Conservation (phyloP, 768 basidiomycete genomes). For the Amanita pseudoporphyria region DNA sequence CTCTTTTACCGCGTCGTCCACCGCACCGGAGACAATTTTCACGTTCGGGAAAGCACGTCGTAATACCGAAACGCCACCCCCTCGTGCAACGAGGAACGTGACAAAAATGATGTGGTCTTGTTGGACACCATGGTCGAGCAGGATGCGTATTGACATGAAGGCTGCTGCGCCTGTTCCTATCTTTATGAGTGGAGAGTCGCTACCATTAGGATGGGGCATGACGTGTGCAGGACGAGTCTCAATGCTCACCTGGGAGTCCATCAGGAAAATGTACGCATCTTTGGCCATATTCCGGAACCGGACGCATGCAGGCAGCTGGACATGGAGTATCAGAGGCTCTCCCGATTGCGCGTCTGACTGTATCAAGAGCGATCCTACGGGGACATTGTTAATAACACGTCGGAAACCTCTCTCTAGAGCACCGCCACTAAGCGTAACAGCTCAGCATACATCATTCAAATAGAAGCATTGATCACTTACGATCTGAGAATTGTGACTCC, state of each 20-base stretch:
- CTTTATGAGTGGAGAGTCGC: constrained; percentile 29
- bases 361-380: constrained; percentile 83
- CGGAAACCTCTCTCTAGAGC: constrained; percentile 90
- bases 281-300: constrained; percentile 55
- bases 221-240: neutral
- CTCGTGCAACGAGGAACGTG: constrained; percentile 79
- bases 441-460: neutral
- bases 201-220: neutral
- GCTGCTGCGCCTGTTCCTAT: constrained; percentile 90
- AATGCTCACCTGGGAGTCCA: constrained; percentile 71
- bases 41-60: constrained; percentile 78
- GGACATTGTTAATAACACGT: constrained; percentile 77
- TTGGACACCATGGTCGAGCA: constrained; percentile 86
- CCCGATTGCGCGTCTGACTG: constrained; percentile 80
- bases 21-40: constrained; percentile 76
- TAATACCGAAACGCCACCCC: constrained; percentile 69
- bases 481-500: constrained; percentile 88
- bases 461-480: constrained; percentile 36
- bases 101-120: constrained; percentile 84
- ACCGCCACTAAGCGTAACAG: constrained; percentile 51
- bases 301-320: constrained; percentile 66
- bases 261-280: constrained; percentile 73
- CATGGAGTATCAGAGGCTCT: constrained; percentile 81
- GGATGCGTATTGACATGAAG: constrained; percentile 91
- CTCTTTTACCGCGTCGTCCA: constrained; percentile 72